These are phyloP conservation scores for Sporothrix inflata DNA, from an alignment of 2,329 filamentous ascomycete genomes.

Conservation along the genomic window DNA sequence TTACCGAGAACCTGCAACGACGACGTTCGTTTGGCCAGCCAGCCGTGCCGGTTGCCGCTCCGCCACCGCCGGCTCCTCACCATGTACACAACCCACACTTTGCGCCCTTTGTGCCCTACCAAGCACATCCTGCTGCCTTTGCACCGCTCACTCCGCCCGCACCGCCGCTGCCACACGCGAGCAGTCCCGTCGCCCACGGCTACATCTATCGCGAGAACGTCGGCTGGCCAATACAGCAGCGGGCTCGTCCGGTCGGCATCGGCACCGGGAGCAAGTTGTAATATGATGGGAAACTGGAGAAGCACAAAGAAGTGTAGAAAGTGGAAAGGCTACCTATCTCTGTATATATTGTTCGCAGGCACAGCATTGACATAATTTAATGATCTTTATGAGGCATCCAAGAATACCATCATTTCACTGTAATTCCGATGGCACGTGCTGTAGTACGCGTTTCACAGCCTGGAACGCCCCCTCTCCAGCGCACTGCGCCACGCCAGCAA, in stretches of 20 bases:
- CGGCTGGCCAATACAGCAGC: slow-evolving; percentile 8
- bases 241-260: neutral
- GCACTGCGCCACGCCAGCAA: neutral
- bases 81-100: slow-evolving; percentile 33
- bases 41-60: slow-evolving; percentile 30
- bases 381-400: neutral
- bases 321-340: neutral
- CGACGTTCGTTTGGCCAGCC: slow-evolving; percentile 38
- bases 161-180: slow-evolving; percentile 37
- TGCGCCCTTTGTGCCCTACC: slow-evolving; percentile 25
- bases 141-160: slow-evolving; percentile 17
- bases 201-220: slow-evolving; percentile 60
- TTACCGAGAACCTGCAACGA: slow-evolving; percentile 65
- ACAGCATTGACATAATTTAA: neutral
- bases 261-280: slow-evolving; percentile 24
- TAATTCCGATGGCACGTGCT: neutral
- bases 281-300: neutral
- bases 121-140: neutral
- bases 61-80: neutral
- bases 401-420: neutral
- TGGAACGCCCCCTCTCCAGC: neutral
- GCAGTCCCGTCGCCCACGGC: slow-evolving; percentile 58
- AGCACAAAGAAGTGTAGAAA: neutral
- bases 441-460: neutral
- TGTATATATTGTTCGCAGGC: neutral